Evolutionary conservation across 495 filamentous ascomycete species (phyloP).

Genomic region (Xylaria cubensis): DNA sequence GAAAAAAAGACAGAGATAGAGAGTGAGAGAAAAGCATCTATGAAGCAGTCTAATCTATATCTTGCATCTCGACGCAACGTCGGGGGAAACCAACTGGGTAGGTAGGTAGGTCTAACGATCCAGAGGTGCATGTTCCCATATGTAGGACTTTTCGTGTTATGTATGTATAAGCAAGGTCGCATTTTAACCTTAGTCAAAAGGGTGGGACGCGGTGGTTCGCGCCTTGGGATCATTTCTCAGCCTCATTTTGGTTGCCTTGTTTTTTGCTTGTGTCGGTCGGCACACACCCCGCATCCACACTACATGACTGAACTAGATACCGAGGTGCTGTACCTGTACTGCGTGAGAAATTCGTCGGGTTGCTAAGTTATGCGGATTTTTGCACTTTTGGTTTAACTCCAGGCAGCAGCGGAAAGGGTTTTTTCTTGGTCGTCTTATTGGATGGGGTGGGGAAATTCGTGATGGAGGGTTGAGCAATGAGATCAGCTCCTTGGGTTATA

Average conservation of each 20-base stretch:
- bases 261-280: not conserved
- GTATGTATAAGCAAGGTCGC: not conserved
- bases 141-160: constrained; percentile 5
- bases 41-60: no score
- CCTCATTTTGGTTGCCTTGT: constrained; percentile 26
- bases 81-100: no score
- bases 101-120: not conserved
- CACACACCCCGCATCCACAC: not conserved
- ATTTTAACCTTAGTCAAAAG: not conserved
- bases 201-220: constrained; percentile 11
- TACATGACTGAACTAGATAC: not conserved
- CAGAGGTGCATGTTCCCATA: not conserved
- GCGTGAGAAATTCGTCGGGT: not conserved
- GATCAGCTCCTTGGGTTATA: no score
- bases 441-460: not conserved
- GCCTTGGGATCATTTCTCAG: constrained; percentile 10
- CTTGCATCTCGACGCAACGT: no score
- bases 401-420: constrained; percentile 12
- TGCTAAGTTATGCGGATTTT: not conserved
- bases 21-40: no score
- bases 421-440: not conserved
- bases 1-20: not conserved
- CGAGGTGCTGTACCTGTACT: not conserved
- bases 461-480: no score
- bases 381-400: constrained; percentile 13